These are phyloP conservation scores for Monosporascus cannonballus DNA, from an alignment of 2,329 filamentous ascomycete species.

Conservation along the genomic window DNA sequence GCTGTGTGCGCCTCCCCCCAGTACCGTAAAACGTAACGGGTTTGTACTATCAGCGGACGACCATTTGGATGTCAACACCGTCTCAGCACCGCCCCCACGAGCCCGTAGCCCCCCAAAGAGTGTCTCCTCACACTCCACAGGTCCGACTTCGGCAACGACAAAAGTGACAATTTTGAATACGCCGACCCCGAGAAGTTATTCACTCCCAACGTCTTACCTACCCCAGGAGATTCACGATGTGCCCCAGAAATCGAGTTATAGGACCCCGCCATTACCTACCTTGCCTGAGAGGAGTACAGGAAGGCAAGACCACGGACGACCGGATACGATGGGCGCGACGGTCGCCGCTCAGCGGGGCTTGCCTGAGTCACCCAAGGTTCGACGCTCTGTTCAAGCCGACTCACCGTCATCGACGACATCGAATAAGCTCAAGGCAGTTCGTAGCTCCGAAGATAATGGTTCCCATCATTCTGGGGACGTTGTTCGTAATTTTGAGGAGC, in stretches of 20 bases:
- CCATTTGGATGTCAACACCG: constrained; percentile 6
- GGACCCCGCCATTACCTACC: constrained; percentile 22
- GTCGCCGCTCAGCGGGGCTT: constrained; percentile 10
- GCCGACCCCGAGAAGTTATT: constrained; percentile 2
- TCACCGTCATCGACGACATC: constrained; percentile 46
- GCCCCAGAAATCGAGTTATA: constrained; percentile 14
- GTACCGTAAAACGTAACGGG: constrained; percentile 11
- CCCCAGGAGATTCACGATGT: constrained; percentile 17
- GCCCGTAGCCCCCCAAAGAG: constrained; percentile 14
- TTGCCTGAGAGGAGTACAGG: constrained; percentile 24
- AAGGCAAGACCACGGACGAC: constrained; percentile 15
- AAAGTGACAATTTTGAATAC: constrained; percentile 17
- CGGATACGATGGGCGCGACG: constrained; percentile 7
- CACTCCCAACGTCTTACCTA: not conserved
- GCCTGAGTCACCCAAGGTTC: constrained; percentile 22
- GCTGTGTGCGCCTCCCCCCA: constrained; percentile 2
- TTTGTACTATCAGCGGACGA: constrained; percentile 9
- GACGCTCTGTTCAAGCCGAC: constrained; percentile 38
- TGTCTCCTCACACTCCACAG: constrained; percentile 7
- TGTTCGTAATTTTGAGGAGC: constrained; percentile 66
- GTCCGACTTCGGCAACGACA: constrained; percentile 10
- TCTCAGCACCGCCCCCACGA: constrained; percentile 11
- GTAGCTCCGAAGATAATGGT: constrained; percentile 53
- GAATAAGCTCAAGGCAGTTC: constrained; percentile 45
- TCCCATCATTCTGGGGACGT: constrained; percentile 48